Evolutionary conservation across 805 yeast genomes (phyloP), one percentile per base, ranked within the genome.

Genomic region (Nadsonia fulvescens): DNA sequence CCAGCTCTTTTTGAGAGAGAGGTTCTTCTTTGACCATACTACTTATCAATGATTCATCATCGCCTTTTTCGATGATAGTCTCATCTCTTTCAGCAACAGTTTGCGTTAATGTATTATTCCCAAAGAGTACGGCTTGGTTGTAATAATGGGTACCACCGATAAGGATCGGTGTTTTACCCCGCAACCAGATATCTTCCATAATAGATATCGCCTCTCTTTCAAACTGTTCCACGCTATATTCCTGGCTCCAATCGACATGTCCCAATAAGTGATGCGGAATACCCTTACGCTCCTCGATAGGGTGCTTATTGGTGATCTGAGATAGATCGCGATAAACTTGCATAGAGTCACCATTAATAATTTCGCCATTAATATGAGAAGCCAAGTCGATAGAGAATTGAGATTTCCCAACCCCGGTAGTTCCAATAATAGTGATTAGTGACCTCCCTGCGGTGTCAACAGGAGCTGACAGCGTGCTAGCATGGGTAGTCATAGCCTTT

Each of bases 91-190:
- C 37, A 27, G n/a, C 14, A 30, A 6, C 19, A 32, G 8, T 8
- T 14, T 7, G 14, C 25, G 3, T 10, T 30, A 19, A 18, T 12
- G 12, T 70, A 31, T 67, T 69, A 40, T 81, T 78, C 20, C 63
- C 58, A 44, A 83, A 78, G 6, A 79, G 44, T 5, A 86, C 45
- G 6, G 77, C 68, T 47, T 78, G 94, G 18, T 81, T 54, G 44
- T 89, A 89, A 47, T 89, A 89, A 43, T 83, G 95, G 0, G 98
- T 89, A 0, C 98, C 98, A 4, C 98, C 98, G 2, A 89, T 89
- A 0, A 89, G 46, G 3, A 89, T 76, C 0, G 98, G 95, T 1
- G 75, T 38, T 40, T 81, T 82, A 0, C 77, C 77, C 12, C 75
- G 44, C 0, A 44, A 29, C 32, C 71, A 73, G 7, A 86, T 71